Percentiles rank a stretch among this genome's conserved stretches.
Conservation (phyloP, 768 basidiomycete species). For the Termitomyces sp. region DNA sequence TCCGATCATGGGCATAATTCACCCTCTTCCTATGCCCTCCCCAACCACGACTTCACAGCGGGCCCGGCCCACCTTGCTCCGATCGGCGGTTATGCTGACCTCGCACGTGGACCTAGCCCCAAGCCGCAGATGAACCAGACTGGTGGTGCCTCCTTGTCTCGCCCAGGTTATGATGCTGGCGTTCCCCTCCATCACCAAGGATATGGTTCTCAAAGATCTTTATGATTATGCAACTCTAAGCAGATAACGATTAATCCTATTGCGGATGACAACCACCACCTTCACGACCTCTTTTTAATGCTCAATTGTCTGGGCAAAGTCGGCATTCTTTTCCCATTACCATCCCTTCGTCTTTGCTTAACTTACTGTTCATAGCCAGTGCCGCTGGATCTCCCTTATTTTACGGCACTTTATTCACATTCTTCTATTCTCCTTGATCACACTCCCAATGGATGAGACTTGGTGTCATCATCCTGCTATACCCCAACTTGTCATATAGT, state of each 20-base stretch:
- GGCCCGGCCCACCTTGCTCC: constrained; percentile 54
- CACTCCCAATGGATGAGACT: neutral
- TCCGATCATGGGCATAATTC: constrained; percentile 29
- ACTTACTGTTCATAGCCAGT: constrained; percentile 8
- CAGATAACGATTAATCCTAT: constrained; percentile 3
- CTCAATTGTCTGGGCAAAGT: neutral
- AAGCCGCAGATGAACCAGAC: constrained; percentile 62
- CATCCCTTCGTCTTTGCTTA: constrained; percentile 12
- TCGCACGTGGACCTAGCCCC: constrained; percentile 71
- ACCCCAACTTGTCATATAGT: constrained; percentile 6
- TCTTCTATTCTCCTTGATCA: neutral
- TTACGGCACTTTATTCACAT: constrained; percentile 6
- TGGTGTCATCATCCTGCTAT: constrained; percentile 2
- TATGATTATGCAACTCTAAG: constrained; percentile 24
- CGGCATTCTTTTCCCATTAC: constrained; percentile 16
- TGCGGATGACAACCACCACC: constrained; percentile 2
- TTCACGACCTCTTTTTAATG: constrained; percentile 5
- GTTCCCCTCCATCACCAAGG: constrained; percentile 64
- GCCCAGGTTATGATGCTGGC: constrained; percentile 48
- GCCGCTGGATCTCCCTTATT: constrained; percentile 25
- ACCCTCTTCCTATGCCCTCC: constrained; percentile 41
- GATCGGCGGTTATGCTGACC: constrained; percentile 79
- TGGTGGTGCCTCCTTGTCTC: constrained; percentile 43
- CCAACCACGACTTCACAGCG: constrained; percentile 77
- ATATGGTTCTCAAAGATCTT: constrained; percentile 23